Conservation (phyloP, 1,139 yeast genomes). For the Diutina rugosa region DNA sequence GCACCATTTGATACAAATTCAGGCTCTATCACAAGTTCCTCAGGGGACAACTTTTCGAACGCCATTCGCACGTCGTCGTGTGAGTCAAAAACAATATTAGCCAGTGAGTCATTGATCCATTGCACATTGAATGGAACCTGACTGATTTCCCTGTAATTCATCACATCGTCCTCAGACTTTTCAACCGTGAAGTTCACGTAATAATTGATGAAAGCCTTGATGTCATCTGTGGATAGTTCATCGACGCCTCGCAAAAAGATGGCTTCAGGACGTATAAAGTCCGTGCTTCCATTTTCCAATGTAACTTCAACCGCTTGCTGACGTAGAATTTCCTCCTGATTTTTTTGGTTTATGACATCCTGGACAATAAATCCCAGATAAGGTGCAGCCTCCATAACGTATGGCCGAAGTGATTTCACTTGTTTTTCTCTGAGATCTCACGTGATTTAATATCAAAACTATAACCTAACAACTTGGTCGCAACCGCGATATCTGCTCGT, state of each 20-base stretch:
- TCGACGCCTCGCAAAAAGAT: slow-evolving; percentile 54
- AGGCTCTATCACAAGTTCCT: slow-evolving; percentile 3
- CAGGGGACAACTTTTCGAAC: slow-evolving; percentile 13
- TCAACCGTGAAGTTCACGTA: slow-evolving; percentile 24
- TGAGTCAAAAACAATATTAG: slow-evolving; percentile 39
- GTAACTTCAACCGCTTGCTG: background rate
- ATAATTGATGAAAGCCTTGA: slow-evolving; percentile 40
- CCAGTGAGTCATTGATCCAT: slow-evolving; percentile 59
- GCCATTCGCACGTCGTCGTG: slow-evolving; percentile 33
- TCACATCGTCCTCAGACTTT: slow-evolving; percentile 4
- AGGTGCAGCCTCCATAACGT: background rate
- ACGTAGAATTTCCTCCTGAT: background rate
- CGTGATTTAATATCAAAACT: background rate
- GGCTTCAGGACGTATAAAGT: slow-evolving; percentile 34
- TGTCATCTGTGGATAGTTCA: slow-evolving; percentile 49
- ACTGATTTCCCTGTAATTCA: slow-evolving; percentile 6
- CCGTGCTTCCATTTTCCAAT: slow-evolving; percentile 12
- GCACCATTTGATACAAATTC: slow-evolving; percentile 7
- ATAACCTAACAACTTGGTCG: background rate
- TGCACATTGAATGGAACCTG: slow-evolving; percentile 31
- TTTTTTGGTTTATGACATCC: background rate
- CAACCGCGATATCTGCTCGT: background rate
- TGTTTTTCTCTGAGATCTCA: background rate
- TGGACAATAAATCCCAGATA: background rate
- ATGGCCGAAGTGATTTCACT: background rate